Evolutionary conservation across 495 filamentous ascomycete species (phyloP).

Genomic region (Podospora pseudopauciseta): DNA sequence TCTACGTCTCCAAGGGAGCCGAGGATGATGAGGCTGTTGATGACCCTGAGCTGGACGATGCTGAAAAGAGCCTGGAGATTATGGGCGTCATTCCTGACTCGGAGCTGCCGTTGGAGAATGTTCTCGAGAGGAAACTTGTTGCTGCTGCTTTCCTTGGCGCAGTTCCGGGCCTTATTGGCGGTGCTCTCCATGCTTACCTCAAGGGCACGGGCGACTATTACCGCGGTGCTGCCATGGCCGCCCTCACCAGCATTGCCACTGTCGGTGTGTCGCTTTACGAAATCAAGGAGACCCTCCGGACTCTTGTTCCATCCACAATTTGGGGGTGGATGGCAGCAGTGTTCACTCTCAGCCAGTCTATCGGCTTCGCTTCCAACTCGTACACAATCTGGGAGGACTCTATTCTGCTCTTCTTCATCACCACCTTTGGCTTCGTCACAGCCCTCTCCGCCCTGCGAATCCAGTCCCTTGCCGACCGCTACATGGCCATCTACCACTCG

Average conservation of each 20-base stretch:
- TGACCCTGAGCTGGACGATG: slow-evolving; percentile 42
- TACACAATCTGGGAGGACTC: slow-evolving; percentile 99
- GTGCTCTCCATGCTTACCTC: slow-evolving; percentile 27
- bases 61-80: slow-evolving; percentile 42
- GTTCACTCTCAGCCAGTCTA: slow-evolving; percentile 75
- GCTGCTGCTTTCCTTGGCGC: slow-evolving; percentile 34
- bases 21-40: slow-evolving; percentile 44
- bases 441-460: slow-evolving; percentile 72
- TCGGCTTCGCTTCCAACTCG: slow-evolving; percentile 94
- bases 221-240: slow-evolving; percentile 44
- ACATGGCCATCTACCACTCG: slow-evolving; percentile 77
- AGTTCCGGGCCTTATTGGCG: slow-evolving; percentile 26
- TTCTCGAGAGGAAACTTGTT: slow-evolving; percentile 36
- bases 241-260: slow-evolving; percentile 60
- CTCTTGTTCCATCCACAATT: slow-evolving; percentile 68
- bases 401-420: slow-evolving; percentile 86
- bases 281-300: slow-evolving; percentile 46
- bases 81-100: slow-evolving; percentile 31
- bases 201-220: slow-evolving; percentile 38
- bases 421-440: slow-evolving; percentile 74
- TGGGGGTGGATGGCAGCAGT: slow-evolving; percentile 85
- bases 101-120: slow-evolving; percentile 28
- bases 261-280: slow-evolving; percentile 56
- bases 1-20: slow-evolving; percentile 60
- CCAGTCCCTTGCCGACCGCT: slow-evolving; percentile 56